phyloP scores from a whole-genome alignment of 2,329 filamentous ascomycete species.

The Pseudopyrenochaeta lycopersici region DNA sequence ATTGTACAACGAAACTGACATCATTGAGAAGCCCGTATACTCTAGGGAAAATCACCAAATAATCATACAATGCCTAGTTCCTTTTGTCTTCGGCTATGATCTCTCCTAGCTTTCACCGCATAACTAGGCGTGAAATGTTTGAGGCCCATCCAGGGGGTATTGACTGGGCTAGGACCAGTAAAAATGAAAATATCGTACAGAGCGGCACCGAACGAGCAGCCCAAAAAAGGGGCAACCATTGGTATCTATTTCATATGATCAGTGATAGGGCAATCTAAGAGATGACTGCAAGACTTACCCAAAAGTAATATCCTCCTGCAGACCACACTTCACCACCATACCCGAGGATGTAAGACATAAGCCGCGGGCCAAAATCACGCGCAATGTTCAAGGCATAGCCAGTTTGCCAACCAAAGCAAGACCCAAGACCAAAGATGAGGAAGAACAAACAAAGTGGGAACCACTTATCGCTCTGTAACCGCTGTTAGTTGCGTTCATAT shows the following conservation, averaged over 20 bases:
- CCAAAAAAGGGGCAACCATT: slow-evolving; percentile 75
- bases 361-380: slow-evolving; percentile 74
- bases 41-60: neutral
- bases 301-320: slow-evolving; percentile 76
- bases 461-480: slow-evolving; percentile 40
- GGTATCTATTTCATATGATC: slow-evolving; percentile 62
- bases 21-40: neutral
- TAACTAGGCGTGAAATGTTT: slow-evolving; percentile 54
- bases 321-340: slow-evolving; percentile 74
- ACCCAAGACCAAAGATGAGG: slow-evolving; percentile 76
- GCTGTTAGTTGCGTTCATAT: neutral
- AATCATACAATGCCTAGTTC: slow-evolving; percentile 40
- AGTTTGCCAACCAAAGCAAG: slow-evolving; percentile 79
- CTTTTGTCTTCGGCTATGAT: slow-evolving; percentile 34
- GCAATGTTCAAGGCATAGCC: slow-evolving; percentile 80
- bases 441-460: slow-evolving; percentile 71
- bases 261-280: neutral
- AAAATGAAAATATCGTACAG: slow-evolving; percentile 61
- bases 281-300: slow-evolving; percentile 57
- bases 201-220: slow-evolving; percentile 49
- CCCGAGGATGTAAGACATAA: slow-evolving; percentile 73
- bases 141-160: slow-evolving; percentile 72
- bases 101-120: slow-evolving; percentile 29
- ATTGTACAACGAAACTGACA: neutral
- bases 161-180: slow-evolving; percentile 74